Evolutionary conservation across 805 yeast species (phyloP), one percentile per base, ranked within the genome.

Genomic region (Schizosaccharomyces cryophilus): DNA sequence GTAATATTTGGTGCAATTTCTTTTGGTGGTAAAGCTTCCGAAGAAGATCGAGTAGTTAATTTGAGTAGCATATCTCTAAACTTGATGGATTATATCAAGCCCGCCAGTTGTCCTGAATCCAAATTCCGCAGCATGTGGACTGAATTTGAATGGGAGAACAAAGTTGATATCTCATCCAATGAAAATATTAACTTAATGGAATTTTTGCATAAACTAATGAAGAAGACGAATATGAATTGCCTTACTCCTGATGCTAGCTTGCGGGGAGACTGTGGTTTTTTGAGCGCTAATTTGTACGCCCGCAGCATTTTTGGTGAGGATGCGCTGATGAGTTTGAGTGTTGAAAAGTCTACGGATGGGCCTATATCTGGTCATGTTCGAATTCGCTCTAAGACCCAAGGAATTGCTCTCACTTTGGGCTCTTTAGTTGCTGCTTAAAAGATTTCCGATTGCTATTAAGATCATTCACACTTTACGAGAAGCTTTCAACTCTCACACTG

Each of bases 131-230:
- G 82, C 68, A 90, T 89, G 97, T 93, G 99, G 99, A 87, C 88
- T 71, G 96, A 89, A 71, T 93, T 94, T 70, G 99, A 93, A 74
- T 93, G 98, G 98, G 98, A 93, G 73, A 93, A 93, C 76, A 93
- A 93, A 76, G 89, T 93, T 66, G 85, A 89, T 63, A 85, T 93
- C 70, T 63, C 68, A 45, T 82, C 84, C 66, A 81, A 94, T 1
- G 78, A 76, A 61, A 75, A 83, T 64, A 71, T 78, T 40, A 73
- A 86, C 1, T 77, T 94, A 68, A 82, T 83, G 69, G 85, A 80
- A 58, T 93, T 87, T 72, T 76, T 93, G 71, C 84, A 82, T 63
- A 83, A 79, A 67, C 74, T 93, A 66, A 74, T 85, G 74, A 74
- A 77, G 62, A 89, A 87, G 59, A 93, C 98, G 3, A 89, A 90